phyloP scores from a whole-genome alignment of 345 rosid genomes.

The Iberis pinnata region DNA sequence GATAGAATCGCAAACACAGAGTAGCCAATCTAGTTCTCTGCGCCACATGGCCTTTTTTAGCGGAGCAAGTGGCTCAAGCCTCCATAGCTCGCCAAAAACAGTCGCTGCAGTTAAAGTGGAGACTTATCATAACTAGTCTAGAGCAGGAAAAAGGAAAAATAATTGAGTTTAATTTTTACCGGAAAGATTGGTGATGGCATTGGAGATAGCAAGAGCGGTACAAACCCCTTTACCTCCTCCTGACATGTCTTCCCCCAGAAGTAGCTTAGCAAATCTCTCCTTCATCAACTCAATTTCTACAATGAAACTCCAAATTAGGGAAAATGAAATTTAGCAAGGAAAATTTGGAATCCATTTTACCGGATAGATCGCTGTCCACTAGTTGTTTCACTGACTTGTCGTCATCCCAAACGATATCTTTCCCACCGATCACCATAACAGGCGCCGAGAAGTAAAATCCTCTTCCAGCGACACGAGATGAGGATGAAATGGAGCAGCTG shows the following conservation, averaged over 20 bases:
- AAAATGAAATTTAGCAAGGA: neutral
- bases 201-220: conserved; percentile 94
- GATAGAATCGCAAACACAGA: conserved; percentile 84
- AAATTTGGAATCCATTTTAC: conserved; percentile 31
- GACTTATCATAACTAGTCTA: neutral
- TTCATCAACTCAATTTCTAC: conserved; percentile 94
- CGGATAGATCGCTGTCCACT: conserved; percentile 63
- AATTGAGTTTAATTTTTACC: conserved; percentile 33
- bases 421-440: conserved; percentile 45
- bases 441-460: conserved; percentile 50
- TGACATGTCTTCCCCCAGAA: conserved; percentile 98
- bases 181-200: conserved; percentile 96
- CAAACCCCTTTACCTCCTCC: conserved; percentile 99
- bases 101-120: conserved; percentile 46
- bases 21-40: conserved; percentile 93
- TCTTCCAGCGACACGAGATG: conserved; percentile 36
- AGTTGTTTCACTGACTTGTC: too few species aligned
- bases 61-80: conserved; percentile 80
- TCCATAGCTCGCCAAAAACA: conserved; percentile 91
- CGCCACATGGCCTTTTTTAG: conserved; percentile 90
- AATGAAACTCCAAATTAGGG: neutral
- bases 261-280: conserved; percentile 95
- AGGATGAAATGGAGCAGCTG: conserved; percentile 65
- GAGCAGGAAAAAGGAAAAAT: too few species aligned
- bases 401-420: conserved; percentile 59